A percentile compares a stretch with the other conserved stretches of the same genome.
Conservation (phyloP, 106 monocot species). For the Acorus calamus region DNA sequence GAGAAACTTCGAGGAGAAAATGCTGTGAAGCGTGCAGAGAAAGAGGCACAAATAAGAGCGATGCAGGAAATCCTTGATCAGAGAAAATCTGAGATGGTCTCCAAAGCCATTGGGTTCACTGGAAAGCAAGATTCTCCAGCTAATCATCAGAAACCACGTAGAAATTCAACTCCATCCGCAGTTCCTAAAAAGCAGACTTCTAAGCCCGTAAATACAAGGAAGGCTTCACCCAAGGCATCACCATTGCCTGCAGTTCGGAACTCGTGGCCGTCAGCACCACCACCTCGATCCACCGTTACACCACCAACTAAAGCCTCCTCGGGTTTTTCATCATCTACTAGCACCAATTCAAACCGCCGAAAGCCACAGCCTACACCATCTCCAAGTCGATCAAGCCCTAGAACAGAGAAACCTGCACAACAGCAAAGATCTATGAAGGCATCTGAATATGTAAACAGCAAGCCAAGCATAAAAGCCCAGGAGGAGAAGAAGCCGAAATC, state of each 20-base stretch:
- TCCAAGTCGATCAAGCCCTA: conserved; percentile 20
- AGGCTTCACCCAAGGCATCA: conserved; percentile 13
- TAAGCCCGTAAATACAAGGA: no score
- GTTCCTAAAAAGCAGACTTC: no score
- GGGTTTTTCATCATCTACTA: conserved; percentile 7
- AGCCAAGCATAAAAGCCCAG: conserved; percentile 26
- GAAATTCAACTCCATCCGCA: no score
- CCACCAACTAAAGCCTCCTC: conserved; percentile 34
- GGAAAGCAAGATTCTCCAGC: no score
- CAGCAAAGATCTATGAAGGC: conserved; percentile 25
- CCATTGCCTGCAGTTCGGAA: conserved; percentile 25
- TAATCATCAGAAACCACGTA: no score
- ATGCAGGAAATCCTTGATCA: no score
- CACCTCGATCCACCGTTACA: conserved; percentile 30
- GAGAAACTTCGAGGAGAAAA: no score
- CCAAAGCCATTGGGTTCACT: no score
- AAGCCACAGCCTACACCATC: conserved; percentile 39
- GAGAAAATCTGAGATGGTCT: no score
- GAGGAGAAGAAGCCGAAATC: conserved; percentile 40
- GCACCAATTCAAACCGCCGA: conserved; percentile 16
- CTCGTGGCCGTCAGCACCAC: conserved; percentile 31
- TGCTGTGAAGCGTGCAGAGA: no score
- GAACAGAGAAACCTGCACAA: conserved; percentile 20
- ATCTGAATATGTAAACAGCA: conserved; percentile 14
- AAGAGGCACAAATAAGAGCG: no score